A percentile compares a stretch with the other conserved stretches of the same genome.
phyloP scores from a whole-genome alignment of 352 stramenopile species.

The Thraustochytrium sp. region DNA sequence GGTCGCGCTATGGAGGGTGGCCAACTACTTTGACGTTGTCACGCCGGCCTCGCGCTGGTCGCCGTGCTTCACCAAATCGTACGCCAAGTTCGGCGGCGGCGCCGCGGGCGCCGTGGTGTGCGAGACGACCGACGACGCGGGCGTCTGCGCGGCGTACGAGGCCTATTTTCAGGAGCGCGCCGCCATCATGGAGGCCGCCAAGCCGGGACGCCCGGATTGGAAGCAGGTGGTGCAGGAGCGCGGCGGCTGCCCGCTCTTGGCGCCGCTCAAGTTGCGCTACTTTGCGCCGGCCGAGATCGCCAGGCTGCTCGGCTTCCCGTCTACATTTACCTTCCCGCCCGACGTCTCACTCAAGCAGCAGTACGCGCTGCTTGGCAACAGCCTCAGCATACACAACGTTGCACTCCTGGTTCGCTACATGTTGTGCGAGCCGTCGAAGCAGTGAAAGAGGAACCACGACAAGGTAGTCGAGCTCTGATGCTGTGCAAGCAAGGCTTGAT shows the following conservation, averaged over 20 bases:
- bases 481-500: background rate
- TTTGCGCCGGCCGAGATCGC: constrained; percentile 46
- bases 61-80: constrained; percentile 37
- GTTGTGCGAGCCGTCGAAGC: background rate
- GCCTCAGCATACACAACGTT: constrained; percentile 40
- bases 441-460: no score
- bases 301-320: constrained; percentile 38
- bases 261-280: constrained; percentile 38
- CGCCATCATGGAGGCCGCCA: background rate
- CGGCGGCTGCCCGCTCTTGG: background rate
- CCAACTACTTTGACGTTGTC: constrained; percentile 18
- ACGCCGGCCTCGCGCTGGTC: background rate
- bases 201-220: background rate
- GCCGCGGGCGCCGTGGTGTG: background rate
- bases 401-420: constrained; percentile 38
- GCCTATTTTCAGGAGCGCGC: background rate
- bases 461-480: background rate
- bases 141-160: background rate
- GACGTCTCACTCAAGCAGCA: constrained; percentile 29
- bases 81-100: constrained; percentile 11
- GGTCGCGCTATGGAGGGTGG: background rate
- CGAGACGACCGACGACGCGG: background rate
- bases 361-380: constrained; percentile 46
- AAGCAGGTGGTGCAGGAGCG: background rate
- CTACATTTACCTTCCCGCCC: constrained; percentile 17